Evolutionary conservation across 345 rosid species (phyloP), one percentile per base, ranked within the genome.

Genomic region (Odontarrhena argentea): DNA sequence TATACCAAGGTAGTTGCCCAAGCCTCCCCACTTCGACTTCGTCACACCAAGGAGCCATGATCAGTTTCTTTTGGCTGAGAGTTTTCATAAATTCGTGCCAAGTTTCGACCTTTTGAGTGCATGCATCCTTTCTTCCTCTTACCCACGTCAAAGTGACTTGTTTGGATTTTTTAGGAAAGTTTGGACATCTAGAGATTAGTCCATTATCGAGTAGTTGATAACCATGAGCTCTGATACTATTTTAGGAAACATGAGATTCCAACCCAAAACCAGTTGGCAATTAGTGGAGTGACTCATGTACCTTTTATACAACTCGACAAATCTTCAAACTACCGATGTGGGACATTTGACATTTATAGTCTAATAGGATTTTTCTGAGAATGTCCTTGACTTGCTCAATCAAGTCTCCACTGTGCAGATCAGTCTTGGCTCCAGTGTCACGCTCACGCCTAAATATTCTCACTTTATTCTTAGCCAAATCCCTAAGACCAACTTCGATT

Each of bases 31-130:
- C 53, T 48, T 48, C 96, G 86, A 82, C 91, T 63, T 86, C 91
- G 55, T 86, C 85, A 55, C 96, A 86, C 96, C 96, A 89, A 15
- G 96, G 96, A 70, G 96, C 96, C 52, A 89, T 77, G 68, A 89
- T 82, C 84, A 89, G 64, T 69, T 89, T 85, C 83, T 65, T 86
- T 38, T 85, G 80, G 46, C 77, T 69, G 3, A 89, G 81, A 57
- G 89, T 91, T 45, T 74, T 84, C 34, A 76, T 69, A 52, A 89
- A 89, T 58, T 85, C 91, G 44, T 86, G 93, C 96, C 96, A 89
- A 15, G 89, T 86, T 58, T 77, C 78, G 6, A 74, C 86, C 51
- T 61, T 65, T 79, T 83, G 71, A 63, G 84, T 37, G 63, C 88
- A 86, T 15, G 76, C 84, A 62, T 89, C 88, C 56, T 18, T 84